These are phyloP conservation scores for Didymella lethalis DNA, from an alignment of 2,329 filamentous ascomycete genomes.

Conservation along the genomic window DNA sequence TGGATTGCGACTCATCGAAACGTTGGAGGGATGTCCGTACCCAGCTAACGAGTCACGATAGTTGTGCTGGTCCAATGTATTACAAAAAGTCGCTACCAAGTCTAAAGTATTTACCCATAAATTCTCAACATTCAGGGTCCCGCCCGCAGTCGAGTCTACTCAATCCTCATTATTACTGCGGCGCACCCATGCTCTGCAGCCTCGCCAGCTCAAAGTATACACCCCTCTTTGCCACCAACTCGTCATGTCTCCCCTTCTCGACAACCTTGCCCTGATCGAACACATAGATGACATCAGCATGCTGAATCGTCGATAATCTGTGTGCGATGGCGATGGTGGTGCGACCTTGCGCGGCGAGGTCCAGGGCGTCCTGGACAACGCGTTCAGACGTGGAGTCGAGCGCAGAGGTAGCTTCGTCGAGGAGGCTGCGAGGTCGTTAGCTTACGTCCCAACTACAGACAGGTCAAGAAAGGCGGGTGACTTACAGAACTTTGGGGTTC, in stretches of 20 bases:
- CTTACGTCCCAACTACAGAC: neutral
- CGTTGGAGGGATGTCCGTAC: too few species aligned
- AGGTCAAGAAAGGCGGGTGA: slow-evolving; percentile 66
- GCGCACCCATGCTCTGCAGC: slow-evolving; percentile 48
- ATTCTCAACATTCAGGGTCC: slow-evolving; percentile 3
- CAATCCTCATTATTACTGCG: slow-evolving; percentile 29
- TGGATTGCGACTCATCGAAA: too few species aligned
- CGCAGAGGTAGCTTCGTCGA: slow-evolving; percentile 51
- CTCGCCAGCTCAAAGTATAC: slow-evolving; percentile 52
- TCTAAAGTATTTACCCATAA: slow-evolving; percentile 3
- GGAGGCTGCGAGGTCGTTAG: slow-evolving; percentile 34
- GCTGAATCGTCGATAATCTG: slow-evolving; percentile 89
- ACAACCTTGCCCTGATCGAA: slow-evolving; percentile 89
- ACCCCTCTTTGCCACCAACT: slow-evolving; percentile 52
- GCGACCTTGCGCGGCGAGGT: slow-evolving; percentile 81
- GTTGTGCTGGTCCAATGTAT: neutral
- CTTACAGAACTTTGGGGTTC: slow-evolving; percentile 82
- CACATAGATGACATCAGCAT: slow-evolving; percentile 95
- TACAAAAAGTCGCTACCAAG: slow-evolving; percentile 14
- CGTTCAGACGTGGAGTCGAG: slow-evolving; percentile 64
- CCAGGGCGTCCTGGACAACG: slow-evolving; percentile 80
- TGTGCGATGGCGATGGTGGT: slow-evolving; percentile 97
- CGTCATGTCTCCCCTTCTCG: slow-evolving; percentile 82
- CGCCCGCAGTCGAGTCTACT: neutral
- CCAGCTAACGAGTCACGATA: too few species aligned